A percentile compares a stretch with the other conserved stretches of the same genome.
Evolutionary conservation across 192 early-diverging fungal species (phyloP).

Genomic region (Thamnidium elegans): DNA sequence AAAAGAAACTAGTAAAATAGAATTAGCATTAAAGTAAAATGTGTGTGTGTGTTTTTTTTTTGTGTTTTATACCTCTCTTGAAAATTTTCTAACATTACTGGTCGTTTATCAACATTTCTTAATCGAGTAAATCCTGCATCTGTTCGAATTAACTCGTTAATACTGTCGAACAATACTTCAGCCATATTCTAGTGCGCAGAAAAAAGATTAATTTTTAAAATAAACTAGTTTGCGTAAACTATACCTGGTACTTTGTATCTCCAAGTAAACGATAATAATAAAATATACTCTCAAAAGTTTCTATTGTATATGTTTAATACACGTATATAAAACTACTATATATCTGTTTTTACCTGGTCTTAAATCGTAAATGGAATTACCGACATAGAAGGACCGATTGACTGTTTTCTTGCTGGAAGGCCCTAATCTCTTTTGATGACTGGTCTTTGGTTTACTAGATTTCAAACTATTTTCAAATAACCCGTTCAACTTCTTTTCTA

Average conservation of each 20-base stretch:
- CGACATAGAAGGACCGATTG: background rate
- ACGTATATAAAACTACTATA: background rate
- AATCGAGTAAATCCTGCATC: conserved; percentile 18
- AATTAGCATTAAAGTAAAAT: background rate
- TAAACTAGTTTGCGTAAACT: background rate
- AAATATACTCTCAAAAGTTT: conserved; percentile 74
- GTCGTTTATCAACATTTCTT: conserved; percentile 10
- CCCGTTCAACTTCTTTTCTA: too few species aligned
- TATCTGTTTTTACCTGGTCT: conserved; percentile 43
- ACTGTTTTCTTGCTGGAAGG: conserved; percentile 8
- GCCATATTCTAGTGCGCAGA: too few species aligned
- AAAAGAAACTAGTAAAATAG: conserved; percentile 66
- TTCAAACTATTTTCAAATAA: background rate
- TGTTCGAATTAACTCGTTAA: background rate
- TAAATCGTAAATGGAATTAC: conserved; percentile 35
- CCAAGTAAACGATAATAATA: conserved; percentile 72
- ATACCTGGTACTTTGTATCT: conserved; percentile 54
- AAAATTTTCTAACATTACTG: conserved; percentile 3
- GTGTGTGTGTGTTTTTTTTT: background rate
- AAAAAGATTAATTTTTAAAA: too few species aligned
- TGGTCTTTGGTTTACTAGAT: background rate
- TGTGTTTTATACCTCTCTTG: conserved; percentile 27
- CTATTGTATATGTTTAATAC: conserved; percentile 30
- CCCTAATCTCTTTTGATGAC: conserved; percentile 1
- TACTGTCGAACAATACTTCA: too few species aligned